phyloP scores from a whole-genome alignment of 2,329 filamentous ascomycete species.

The Fusarium metavorans region DNA sequence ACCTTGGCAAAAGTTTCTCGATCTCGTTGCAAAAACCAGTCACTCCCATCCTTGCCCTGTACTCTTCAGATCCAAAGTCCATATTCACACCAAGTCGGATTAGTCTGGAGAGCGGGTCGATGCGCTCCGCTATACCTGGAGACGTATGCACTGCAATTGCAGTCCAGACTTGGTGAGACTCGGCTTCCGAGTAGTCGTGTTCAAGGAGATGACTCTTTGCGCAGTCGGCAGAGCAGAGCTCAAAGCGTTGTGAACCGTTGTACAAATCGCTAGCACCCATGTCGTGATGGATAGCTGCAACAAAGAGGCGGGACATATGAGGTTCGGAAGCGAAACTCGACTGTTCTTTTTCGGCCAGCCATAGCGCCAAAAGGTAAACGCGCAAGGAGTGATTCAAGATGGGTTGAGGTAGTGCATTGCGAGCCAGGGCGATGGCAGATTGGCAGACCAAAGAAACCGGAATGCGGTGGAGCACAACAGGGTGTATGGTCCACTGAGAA shows the following conservation, averaged over 20 bases:
- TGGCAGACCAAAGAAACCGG: conserved; percentile 30
- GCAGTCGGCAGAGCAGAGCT: conserved; percentile 49
- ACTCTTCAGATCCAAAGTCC: conserved; percentile 46
- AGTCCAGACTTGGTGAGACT: conserved; percentile 49
- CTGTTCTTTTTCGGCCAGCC: conserved; percentile 37
- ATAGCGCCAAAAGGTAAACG: conserved; percentile 43
- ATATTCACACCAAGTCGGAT: conserved; percentile 48
- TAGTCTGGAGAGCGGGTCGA: conserved; percentile 48
- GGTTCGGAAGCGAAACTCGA: conserved; percentile 13
- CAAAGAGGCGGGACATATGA: conserved; percentile 46
- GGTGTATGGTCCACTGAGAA: not conserved
- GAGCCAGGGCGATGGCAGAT: conserved; percentile 31
- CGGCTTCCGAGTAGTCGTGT: conserved; percentile 40
- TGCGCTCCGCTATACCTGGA: conserved; percentile 52
- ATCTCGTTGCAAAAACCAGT: conserved; percentile 27
- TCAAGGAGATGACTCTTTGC: conserved; percentile 46
- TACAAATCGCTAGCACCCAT: conserved; percentile 47
- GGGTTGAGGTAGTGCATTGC: conserved; percentile 34
- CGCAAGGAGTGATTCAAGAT: conserved; percentile 49
- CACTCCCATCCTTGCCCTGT: conserved; percentile 11
- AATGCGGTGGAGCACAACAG: conserved; percentile 1
- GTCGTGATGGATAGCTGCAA: conserved; percentile 52
- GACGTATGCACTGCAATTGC: conserved; percentile 52
- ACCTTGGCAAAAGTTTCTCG: conserved; percentile 41
- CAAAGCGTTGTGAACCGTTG: conserved; percentile 51